phyloP scores from a whole-genome alignment of 495 filamentous ascomycete species.

The Daldinia loculata region DNA sequence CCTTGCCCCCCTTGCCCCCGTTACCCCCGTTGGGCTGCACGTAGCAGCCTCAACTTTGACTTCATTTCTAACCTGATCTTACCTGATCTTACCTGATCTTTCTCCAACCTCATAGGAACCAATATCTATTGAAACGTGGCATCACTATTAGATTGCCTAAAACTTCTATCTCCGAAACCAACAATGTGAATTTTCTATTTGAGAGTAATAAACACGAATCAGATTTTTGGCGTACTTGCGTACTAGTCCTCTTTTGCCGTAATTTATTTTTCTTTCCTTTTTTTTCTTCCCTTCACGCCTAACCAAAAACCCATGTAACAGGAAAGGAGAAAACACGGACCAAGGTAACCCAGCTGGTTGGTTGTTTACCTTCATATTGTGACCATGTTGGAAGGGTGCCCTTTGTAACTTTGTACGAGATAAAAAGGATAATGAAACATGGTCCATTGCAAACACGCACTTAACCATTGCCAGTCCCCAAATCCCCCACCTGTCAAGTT shows the following conservation, averaged over 20 bases:
- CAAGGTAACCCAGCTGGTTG: not conserved
- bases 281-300: slow-evolving; percentile 14
- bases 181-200: slow-evolving; percentile 27
- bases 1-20: too few relatives aligned
- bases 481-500: slow-evolving; percentile 15
- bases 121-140: slow-evolving; percentile 35
- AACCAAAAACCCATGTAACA: slow-evolving; percentile 19
- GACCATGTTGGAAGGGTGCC: not conserved
- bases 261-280: slow-evolving; percentile 27
- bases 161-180: slow-evolving; percentile 21
- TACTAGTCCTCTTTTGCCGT: slow-evolving; percentile 34
- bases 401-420: slow-evolving; percentile 11
- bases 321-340: not conserved
- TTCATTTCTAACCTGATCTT: slow-evolving; percentile 31
- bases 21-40: slow-evolving; percentile 27
- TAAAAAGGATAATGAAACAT: slow-evolving; percentile 30
- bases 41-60: slow-evolving; percentile 43
- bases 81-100: slow-evolving; percentile 1
- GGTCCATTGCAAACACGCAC: slow-evolving; percentile 27
- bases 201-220: slow-evolving; percentile 28
- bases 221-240: slow-evolving; percentile 37
- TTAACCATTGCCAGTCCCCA: slow-evolving; percentile 18
- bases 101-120: not conserved
- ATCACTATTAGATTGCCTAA: slow-evolving; percentile 12
- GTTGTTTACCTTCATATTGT: slow-evolving; percentile 8